Evolutionary conservation across 192 early-diverging fungal species (phyloP), one percentile per base, ranked within the genome.

Genomic region (Borealophlyctis nickersoniae): DNA sequence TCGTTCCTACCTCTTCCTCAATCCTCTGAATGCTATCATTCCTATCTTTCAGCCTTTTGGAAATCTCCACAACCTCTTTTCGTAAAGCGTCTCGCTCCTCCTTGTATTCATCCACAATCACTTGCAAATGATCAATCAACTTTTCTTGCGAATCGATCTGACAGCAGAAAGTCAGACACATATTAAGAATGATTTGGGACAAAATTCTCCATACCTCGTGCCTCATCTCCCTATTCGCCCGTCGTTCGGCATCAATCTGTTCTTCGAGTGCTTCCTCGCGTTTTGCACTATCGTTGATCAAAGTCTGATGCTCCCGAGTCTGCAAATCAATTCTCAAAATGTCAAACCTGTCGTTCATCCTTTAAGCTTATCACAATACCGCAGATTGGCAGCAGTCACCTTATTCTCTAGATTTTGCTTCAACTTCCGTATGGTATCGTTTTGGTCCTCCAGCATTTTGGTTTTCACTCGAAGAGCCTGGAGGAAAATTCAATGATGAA

Each of bases 401-500:
- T 82, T 84, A 57, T 82, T 78, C 28, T 83, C 81, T 11, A 84
- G 56, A 54, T 80, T 84, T 35, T 77, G 77, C 61, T 84, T 84
- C 22, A 84, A 51, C 9, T 49, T 74, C 48, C 62, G 35, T 30
- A 84, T 84, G 0, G 82, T 83, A 14, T 74, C 71, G 34, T 77
- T 81, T 62, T 84, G 82, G 61, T 84, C 82, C 31, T 84, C 79
- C 9, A 84, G 66, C 82, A 84, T 84, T 52, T 79, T 80, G 55
- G 72, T 67, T 55, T 84, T 84, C 2, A 84, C 67, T 22, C 72
- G 70, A 5, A 84, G 7, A 23, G 73, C 67, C 70, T 81, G n/a
- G n/a, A n/a, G n/a, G n/a, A n/a, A n/a, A n/a, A n/a, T n/a, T n/a
- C n/a, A n/a, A n/a, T n/a, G n/a, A n/a, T n/a, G n/a, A n/a, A n/a